phyloP scores from a whole-genome alignment of 2,329 filamentous ascomycete genomes.

The Erysiphe pulchra region DNA sequence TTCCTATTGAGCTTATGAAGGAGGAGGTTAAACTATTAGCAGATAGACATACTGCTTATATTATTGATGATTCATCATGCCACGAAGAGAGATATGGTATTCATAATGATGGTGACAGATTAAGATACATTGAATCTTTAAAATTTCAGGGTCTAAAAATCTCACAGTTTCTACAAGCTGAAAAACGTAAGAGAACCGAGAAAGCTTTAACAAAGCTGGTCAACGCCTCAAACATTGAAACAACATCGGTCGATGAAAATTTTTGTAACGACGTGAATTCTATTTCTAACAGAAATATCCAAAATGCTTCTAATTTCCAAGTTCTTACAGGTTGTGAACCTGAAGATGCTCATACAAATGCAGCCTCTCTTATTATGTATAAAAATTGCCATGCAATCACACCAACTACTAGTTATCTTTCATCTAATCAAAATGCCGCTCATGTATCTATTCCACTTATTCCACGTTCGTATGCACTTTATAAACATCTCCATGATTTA shows the following conservation, averaged over 20 bases:
- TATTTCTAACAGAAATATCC: neutral
- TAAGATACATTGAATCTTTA: constrained; percentile 35
- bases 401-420: constrained; percentile 19
- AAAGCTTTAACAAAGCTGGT: constrained; percentile 10
- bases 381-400: constrained; percentile 15
- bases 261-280: neutral
- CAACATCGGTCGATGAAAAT: neutral
- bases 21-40: constrained; percentile 72
- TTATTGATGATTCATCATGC: constrained; percentile 52
- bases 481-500: constrained; percentile 48
- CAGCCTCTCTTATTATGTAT: constrained; percentile 7
- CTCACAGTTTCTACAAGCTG: constrained; percentile 15
- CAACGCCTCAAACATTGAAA: neutral
- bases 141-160: constrained; percentile 19
- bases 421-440: constrained; percentile 10
- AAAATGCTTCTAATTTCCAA: constrained; percentile 4
- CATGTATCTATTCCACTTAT: constrained; percentile 6
- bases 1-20: constrained; percentile 71
- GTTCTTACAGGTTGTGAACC: constrained; percentile 7
- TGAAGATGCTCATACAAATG: constrained; percentile 9
- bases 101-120: constrained; percentile 29
- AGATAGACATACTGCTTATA: constrained; percentile 47
- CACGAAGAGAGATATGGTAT: constrained; percentile 38
- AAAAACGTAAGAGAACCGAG: constrained; percentile 7
- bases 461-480: constrained; percentile 43